These are phyloP conservation scores for Apiospora phragmitis DNA, from an alignment of 2,329 filamentous ascomycete genomes.

Conservation along the genomic window DNA sequence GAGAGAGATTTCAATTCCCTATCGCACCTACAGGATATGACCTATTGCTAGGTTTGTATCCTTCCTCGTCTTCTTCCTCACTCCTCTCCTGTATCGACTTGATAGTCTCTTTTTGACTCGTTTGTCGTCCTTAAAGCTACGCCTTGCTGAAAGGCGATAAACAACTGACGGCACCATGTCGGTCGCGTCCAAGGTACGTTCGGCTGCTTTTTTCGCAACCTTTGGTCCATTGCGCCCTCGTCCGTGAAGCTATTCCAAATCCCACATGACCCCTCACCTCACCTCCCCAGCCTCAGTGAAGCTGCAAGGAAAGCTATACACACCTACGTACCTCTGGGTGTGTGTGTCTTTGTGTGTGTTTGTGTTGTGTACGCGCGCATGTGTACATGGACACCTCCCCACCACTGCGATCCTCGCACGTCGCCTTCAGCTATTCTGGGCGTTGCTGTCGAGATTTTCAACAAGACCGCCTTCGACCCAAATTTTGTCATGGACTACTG, in stretches of 20 bases:
- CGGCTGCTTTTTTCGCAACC: background rate
- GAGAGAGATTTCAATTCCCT: constrained; percentile 9
- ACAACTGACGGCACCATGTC: constrained; percentile 58
- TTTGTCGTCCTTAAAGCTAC: constrained; percentile 36
- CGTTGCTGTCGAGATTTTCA: background rate
- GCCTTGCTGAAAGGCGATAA: constrained; percentile 54
- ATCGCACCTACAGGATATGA: constrained; percentile 30
- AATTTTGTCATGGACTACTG: background rate
- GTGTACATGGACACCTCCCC: background rate
- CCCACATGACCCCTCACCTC: background rate
- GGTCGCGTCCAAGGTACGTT: constrained; percentile 58
- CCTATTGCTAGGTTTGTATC: constrained; percentile 35
- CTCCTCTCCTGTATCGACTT: constrained; percentile 25
- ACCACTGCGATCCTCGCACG: constrained; percentile 8
- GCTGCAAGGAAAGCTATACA: background rate
- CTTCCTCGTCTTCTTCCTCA: constrained; percentile 24
- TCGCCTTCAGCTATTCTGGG: constrained; percentile 11
- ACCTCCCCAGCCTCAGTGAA: background rate
- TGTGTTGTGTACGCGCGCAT: background rate
- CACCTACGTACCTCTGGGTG: background rate
- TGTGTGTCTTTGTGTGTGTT: background rate
- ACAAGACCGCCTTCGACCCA: background rate
- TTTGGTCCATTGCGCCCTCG: constrained; percentile 6
- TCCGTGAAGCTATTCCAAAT: constrained; percentile 5
- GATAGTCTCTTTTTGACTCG: constrained; percentile 12